Percentiles rank a stretch among this genome's conserved stretches.
Conservation (phyloP, 192 early-diverging fungal species). For the Podila minutissima region DNA sequence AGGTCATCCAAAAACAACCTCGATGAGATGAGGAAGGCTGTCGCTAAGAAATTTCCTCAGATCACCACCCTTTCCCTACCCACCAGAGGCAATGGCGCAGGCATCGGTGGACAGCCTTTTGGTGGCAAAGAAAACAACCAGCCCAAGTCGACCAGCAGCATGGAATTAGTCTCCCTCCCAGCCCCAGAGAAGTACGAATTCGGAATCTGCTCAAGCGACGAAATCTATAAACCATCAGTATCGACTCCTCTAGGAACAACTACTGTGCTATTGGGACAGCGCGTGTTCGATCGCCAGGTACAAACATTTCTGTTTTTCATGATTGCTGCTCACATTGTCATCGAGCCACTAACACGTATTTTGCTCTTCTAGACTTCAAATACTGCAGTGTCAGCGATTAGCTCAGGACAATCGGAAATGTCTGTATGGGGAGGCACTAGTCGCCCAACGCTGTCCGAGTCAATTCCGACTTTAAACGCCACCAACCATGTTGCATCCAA, state of each 20-base stretch:
- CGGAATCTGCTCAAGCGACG: slow-evolving; percentile 17
- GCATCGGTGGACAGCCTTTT: background rate
- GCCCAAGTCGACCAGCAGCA: background rate
- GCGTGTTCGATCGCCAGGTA: background rate
- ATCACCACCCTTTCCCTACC: slow-evolving; percentile 17
- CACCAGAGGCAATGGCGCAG: background rate
- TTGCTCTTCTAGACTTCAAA: too few relatives aligned
- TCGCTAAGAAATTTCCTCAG: slow-evolving; percentile 33
- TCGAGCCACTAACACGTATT: too few relatives aligned
- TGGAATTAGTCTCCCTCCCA: slow-evolving; percentile 29
- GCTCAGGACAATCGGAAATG: background rate
- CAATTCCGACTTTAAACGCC: background rate
- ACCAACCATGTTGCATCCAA: background rate
- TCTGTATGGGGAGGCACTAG: slow-evolving; percentile 32
- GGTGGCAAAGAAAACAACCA: slow-evolving; percentile 29
- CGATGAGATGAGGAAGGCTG: slow-evolving; percentile 24
- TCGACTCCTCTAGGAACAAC: background rate
- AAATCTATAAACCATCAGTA: slow-evolving; percentile 5
- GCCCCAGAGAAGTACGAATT: slow-evolving; percentile 23
- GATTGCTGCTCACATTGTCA: background rate
- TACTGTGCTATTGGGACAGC: background rate
- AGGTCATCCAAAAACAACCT: slow-evolving; percentile 37
- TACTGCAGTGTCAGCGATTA: background rate
- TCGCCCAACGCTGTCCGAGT: slow-evolving; percentile 20
- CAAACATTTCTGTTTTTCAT: background rate